phyloP scores from a whole-genome alignment of 2,329 filamentous ascomycete species.

The Orbilia quercus region DNA sequence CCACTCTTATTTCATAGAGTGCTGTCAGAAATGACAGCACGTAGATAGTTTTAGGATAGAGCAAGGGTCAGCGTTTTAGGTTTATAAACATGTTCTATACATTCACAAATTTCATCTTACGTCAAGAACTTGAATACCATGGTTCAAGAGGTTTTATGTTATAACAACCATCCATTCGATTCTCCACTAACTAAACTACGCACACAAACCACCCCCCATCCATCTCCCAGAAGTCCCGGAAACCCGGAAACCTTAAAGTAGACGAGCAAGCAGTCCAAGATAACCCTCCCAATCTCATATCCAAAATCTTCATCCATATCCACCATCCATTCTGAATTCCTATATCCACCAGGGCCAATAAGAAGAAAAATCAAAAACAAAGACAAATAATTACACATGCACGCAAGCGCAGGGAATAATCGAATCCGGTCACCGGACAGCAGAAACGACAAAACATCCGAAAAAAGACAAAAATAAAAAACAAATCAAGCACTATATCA shows the following conservation, averaged over 20 bases:
- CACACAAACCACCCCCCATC: too few species aligned
- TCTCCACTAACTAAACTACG: conserved; percentile 6
- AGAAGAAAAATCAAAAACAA: conserved; percentile 2
- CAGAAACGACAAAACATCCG: conserved; percentile 11
- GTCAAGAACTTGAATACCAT: too few species aligned
- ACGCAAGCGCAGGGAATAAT: conserved; percentile 2
- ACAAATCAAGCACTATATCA: conserved; percentile 8
- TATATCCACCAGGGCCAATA: conserved; percentile 27
- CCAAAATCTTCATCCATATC: background rate
- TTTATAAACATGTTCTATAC: too few species aligned
- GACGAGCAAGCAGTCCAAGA: too few species aligned
- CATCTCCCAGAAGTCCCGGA: too few species aligned
- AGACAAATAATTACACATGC: conserved; percentile 1
- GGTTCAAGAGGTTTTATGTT: background rate
- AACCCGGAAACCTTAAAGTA: too few species aligned
- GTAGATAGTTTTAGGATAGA: too few species aligned
- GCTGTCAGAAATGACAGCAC: too few species aligned
- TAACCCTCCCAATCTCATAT: background rate
- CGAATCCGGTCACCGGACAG: conserved; percentile 51
- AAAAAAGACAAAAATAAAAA: conserved; percentile 9
- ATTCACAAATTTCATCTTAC: too few species aligned
- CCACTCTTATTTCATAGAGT: too few species aligned
- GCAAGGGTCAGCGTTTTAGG: too few species aligned
- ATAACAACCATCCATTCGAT: background rate
- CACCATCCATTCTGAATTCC: conserved; percentile 4